phyloP scores from a whole-genome alignment of 192 early-diverging fungal genomes.

The Backusella luteola region DNA sequence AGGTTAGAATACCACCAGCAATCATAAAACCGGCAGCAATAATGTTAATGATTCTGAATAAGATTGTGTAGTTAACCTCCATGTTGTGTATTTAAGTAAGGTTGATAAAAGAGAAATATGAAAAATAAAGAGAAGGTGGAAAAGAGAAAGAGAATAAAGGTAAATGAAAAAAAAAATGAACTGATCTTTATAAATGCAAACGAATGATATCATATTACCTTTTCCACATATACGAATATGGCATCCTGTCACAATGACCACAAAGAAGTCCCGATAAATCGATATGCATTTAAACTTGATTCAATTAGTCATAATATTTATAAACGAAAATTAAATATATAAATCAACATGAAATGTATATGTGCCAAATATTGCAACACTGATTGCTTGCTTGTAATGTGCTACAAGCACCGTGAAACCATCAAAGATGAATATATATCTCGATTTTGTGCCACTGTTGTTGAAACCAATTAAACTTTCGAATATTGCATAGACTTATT shows the following conservation, averaged over 20 bases:
- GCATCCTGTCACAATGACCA: neutral
- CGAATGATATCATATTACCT: neutral
- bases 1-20: constrained; percentile 27
- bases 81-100: neutral
- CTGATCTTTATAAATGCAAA: neutral
- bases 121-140: neutral
- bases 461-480: too few relatives aligned
- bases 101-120: neutral
- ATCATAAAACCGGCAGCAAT: constrained; percentile 26
- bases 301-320: neutral
- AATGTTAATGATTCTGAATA: constrained; percentile 24
- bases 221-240: neutral
- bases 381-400: neutral
- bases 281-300: neutral
- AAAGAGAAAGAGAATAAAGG: neutral
- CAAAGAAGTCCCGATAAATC: neutral
- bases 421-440: neutral
- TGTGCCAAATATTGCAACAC: neutral
- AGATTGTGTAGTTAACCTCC: neutral
- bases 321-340: neutral
- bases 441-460: neutral
- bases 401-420: neutral
- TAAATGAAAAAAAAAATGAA: neutral
- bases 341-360: neutral
- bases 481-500: neutral